Conservation (phyloP, 345 rosid genomes). For the Citrus medica region DNA sequence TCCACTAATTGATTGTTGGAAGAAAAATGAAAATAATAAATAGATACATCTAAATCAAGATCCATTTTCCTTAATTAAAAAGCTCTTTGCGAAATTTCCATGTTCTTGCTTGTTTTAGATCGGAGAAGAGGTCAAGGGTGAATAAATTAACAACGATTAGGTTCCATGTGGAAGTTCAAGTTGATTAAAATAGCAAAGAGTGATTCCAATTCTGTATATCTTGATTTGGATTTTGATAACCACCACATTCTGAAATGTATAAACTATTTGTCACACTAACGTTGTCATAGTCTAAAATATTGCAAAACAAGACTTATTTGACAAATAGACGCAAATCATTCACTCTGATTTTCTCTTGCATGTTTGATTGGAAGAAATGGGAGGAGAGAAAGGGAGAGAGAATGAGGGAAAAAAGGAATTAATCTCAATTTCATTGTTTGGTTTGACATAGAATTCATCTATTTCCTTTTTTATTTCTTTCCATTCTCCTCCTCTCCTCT, state of each 20-base stretch:
- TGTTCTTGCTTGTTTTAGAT: background rate
- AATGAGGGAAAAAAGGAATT: too few relatives aligned
- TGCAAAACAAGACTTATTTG: background rate
- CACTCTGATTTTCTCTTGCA: too few relatives aligned
- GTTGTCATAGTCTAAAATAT: background rate
- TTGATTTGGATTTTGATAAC: background rate
- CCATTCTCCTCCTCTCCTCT: too few relatives aligned
- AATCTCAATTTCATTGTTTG: too few relatives aligned
- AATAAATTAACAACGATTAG: background rate
- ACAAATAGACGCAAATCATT: background rate
- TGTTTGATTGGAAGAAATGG: too few relatives aligned
- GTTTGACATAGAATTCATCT: too few relatives aligned
- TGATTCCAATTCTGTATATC: background rate
- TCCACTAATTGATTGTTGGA: too few relatives aligned
- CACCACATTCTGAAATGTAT: background rate
- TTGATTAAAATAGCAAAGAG: background rate
- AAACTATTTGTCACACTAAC: background rate
- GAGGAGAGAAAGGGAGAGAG: too few relatives aligned
- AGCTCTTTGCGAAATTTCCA: conserved; percentile 6
- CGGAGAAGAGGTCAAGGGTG: background rate
- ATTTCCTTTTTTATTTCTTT: too few relatives aligned
- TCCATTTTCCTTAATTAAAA: background rate
- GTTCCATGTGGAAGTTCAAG: background rate
- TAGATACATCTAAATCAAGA: background rate
- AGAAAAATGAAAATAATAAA: too few relatives aligned